Percentiles rank a stretch among this genome's conserved stretches.
These are phyloP conservation scores for Tylopilus plumbeoviolaceoides DNA, from an alignment of 768 basidiomycete genomes.

Conservation along the genomic window DNA sequence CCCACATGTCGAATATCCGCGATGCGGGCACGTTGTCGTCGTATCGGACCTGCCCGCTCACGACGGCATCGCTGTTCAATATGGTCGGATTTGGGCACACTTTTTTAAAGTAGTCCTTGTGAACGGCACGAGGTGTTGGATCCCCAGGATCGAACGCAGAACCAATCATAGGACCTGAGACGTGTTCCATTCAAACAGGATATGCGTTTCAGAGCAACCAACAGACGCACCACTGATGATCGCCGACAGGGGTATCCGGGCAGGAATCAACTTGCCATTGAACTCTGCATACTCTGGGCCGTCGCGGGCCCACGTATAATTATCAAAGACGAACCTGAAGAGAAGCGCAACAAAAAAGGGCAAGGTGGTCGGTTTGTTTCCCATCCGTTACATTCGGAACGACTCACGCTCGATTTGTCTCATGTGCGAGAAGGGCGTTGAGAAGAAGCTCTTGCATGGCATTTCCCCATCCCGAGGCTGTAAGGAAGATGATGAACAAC, in stretches of 20 bases:
- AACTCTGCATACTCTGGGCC: constrained; percentile 41
- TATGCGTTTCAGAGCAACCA: not conserved
- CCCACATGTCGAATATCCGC: constrained; percentile 42
- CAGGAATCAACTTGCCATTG: constrained; percentile 49
- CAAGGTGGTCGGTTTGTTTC: not conserved
- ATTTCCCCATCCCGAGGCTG: constrained; percentile 61
- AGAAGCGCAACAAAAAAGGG: no score
- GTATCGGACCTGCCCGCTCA: constrained; percentile 19
- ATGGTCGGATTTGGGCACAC: constrained; percentile 43
- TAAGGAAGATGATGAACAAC: not conserved
- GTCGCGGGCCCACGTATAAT: constrained; percentile 52
- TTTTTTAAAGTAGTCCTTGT: constrained; percentile 40
- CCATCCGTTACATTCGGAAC: no score
- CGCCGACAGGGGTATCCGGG: constrained; percentile 51
- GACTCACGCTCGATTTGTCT: constrained; percentile 47
- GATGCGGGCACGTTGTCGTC: constrained; percentile 29
- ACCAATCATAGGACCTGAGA: constrained; percentile 42
- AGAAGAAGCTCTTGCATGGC: constrained; percentile 55
- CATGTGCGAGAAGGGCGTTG: constrained; percentile 46
- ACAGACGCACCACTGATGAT: constrained; percentile 44
- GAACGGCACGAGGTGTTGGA: constrained; percentile 42
- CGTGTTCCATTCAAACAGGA: not conserved
- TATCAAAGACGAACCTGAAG: constrained; percentile 51
- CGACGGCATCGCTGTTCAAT: constrained; percentile 25
- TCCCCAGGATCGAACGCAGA: constrained; percentile 35